Base-by-base conservation (phyloP, 78 protist species). In the Chrysochromulina tobinii region DNA sequence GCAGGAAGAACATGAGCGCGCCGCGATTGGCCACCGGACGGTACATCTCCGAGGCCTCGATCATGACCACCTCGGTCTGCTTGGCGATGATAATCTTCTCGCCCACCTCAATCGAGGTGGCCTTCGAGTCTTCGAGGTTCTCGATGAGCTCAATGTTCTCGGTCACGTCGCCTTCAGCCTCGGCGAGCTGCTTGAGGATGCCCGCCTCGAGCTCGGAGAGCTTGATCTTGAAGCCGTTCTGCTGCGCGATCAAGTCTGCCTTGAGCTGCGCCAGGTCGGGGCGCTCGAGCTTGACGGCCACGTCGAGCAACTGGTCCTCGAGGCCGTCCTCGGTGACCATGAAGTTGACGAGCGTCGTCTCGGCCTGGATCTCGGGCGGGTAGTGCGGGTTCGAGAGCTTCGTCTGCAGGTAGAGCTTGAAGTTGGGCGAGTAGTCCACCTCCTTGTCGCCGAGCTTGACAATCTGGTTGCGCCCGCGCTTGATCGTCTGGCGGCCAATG, bases 321-420 rank as follows among this genome's bases (percentile, higher is more conserved):
- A 95, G 91, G 11, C 96, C 96, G 79, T 68, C 88, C 58, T 69
- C 94, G 58, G 96, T 95, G 67, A 95, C 89, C 89, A 72, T 84
- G 94, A 93, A 95, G 93, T 95, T 95, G 87, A 95, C 38, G 25
- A 95, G 90, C 58, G 91, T 85, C 69, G 77, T 48, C 83, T 90
- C 93, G 23, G 93, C 93, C 83, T 69, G 69, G 88, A 91, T 81
- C 87, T 95, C 96, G 51, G 96, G 96, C 59, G 95, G 91, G 87
- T 90, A 91, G 81, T 77, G 75, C 4, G 96, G 95, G 90, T 93
- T 95, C 14, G 95, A 27, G 14, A 92, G 89, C 91, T 91, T 87
- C n/a, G 96, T 93, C 50, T 90, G 88, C 59, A 95, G 55, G 91
- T 83, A 92, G 58, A 95, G 93, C 50, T 54, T 17, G 91, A 93